Percentiles rank a stretch among this genome's conserved stretches.
Conservation (phyloP, 306 rosid genomes). For the Castanea crenata region DNA sequence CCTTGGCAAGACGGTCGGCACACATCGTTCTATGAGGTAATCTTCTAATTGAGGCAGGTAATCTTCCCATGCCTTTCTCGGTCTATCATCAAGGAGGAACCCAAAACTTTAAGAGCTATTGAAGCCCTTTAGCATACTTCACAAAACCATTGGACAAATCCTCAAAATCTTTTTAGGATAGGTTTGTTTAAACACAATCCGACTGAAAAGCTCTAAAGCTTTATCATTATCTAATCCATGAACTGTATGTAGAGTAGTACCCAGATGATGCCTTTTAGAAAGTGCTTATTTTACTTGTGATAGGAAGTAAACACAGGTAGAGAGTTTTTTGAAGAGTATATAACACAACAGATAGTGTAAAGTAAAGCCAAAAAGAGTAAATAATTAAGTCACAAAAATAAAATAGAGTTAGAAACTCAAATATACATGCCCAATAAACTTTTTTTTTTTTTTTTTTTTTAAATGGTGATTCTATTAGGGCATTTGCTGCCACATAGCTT, state of each 20-base stretch:
- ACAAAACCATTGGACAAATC: slow-evolving; percentile 9
- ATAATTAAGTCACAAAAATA: too few relatives aligned
- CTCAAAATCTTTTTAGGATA: background rate
- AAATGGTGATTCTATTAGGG: too few relatives aligned
- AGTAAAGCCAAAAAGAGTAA: too few relatives aligned
- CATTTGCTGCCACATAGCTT: too few relatives aligned
- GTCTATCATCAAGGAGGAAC: slow-evolving; percentile 13
- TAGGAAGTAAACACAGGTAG: too few relatives aligned
- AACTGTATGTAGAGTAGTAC: background rate
- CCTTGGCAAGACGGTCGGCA: too few relatives aligned
- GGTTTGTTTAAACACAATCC: background rate
- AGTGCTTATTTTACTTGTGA: background rate
- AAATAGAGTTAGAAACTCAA: too few relatives aligned
- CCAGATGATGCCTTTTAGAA: background rate
- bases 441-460: too few relatives aligned
- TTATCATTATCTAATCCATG: background rate
- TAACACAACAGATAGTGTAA: too few relatives aligned
- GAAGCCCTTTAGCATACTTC: slow-evolving; percentile 23
- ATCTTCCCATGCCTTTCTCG: slow-evolving; percentile 11
- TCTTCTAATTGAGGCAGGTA: background rate
- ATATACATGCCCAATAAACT: too few relatives aligned
- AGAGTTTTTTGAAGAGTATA: too few relatives aligned
- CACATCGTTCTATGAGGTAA: too few relatives aligned
- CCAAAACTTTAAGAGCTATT: slow-evolving; percentile 21
- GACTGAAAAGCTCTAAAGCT: slow-evolving; percentile 17